Evolutionary conservation across 192 early-diverging fungal genomes (phyloP).

Genomic region (Nowakowskiella sp.): DNA sequence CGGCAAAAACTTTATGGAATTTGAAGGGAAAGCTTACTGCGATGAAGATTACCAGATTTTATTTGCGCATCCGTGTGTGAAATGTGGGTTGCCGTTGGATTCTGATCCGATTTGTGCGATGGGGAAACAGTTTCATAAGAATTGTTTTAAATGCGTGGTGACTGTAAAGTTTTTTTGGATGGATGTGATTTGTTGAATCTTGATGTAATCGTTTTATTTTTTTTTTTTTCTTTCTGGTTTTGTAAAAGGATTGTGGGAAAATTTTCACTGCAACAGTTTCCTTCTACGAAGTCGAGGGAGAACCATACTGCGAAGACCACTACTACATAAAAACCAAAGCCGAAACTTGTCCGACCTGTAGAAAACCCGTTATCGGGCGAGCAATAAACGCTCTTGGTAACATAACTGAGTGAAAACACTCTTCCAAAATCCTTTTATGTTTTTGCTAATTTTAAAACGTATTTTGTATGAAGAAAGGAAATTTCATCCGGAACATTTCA

Average conservation of each 20-base stretch:
- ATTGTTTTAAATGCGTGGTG: conserved; percentile 26
- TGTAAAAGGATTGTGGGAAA: conserved; percentile 19
- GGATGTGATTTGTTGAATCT: background rate
- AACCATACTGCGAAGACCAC: conserved; percentile 28
- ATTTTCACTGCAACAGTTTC: conserved; percentile 5
- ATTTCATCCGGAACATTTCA: conserved; percentile 28
- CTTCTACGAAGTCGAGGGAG: conserved; percentile 18
- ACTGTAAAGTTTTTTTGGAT: conserved; percentile 7
- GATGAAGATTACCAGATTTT: conserved; percentile 19
- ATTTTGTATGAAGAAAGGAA: conserved; percentile 8
- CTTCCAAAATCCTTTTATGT: conserved; percentile 12
- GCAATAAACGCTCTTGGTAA: background rate
- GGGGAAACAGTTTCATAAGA: conserved; percentile 14
- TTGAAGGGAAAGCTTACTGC: conserved; percentile 32
- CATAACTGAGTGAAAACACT: background rate
- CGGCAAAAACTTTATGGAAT: conserved; percentile 22
- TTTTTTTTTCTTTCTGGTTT: too few species aligned
- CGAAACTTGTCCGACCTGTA: conserved; percentile 24
- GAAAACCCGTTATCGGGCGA: conserved; percentile 14
- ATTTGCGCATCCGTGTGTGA: conserved; percentile 20
- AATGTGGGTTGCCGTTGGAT: conserved; percentile 16
- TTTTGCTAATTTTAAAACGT: conserved; percentile 4
- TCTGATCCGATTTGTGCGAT: conserved; percentile 15
- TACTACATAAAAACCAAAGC: conserved; percentile 14
- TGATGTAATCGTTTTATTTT: background rate